Evolutionary conservation across 1,284 basidiomycete species (phyloP).

Genomic region (Sporisorium scitamineum): DNA sequence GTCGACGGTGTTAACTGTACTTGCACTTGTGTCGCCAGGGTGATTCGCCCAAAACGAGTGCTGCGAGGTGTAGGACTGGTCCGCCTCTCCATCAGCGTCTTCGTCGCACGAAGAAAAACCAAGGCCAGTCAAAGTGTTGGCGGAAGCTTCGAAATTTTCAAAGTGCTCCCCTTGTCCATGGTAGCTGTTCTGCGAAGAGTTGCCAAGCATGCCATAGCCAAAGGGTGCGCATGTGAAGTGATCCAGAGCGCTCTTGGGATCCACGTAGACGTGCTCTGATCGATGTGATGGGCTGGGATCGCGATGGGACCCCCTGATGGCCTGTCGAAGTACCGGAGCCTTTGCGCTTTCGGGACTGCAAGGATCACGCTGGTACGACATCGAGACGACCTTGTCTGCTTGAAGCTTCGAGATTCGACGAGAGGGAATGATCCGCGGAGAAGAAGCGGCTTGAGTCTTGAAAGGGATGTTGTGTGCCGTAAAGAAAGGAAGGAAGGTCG

Average conservation of each 20-base stretch:
- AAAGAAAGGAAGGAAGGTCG: no score
- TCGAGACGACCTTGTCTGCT: no score
- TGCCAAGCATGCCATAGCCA: neutral
- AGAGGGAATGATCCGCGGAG: no score
- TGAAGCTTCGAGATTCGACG: no score
- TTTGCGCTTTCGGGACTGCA: neutral
- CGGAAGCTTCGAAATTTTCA: neutral
- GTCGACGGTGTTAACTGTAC: conserved; percentile 19
- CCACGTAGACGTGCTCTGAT: conserved; percentile 2
- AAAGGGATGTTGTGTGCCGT: neutral
- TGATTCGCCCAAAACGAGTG: conserved; percentile 24
- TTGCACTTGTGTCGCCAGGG: conserved; percentile 16
- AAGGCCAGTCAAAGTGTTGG: neutral
- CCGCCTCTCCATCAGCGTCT: conserved; percentile 38
- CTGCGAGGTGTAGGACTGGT: conserved; percentile 16
- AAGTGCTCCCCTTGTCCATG: no score
- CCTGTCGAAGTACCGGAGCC: neutral
- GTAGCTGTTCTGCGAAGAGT: neutral
- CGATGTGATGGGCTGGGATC: neutral
- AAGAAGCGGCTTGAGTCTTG: no score
- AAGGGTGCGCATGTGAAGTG: neutral
- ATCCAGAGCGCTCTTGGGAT: conserved; percentile 9
- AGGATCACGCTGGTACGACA: neutral
- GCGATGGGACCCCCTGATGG: conserved; percentile 1
- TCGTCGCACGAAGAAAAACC: conserved; percentile 28